Evolutionary conservation across 192 early-diverging fungal species (phyloP), one percentile per base, ranked within the genome.

Genomic region (Coemansia aciculifera): DNA sequence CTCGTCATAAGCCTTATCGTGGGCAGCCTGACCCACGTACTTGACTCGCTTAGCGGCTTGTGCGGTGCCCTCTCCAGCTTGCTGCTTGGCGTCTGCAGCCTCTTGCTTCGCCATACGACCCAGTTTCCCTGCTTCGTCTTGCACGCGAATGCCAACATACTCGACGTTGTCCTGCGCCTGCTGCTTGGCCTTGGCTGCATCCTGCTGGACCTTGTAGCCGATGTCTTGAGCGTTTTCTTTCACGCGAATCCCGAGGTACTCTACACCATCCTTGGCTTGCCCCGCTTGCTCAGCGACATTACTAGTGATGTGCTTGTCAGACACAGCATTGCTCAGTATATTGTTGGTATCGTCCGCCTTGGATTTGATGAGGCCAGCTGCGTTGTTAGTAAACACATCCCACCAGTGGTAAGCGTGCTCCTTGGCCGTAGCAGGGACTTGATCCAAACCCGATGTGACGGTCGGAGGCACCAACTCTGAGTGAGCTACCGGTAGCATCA

Each of bases 391-490:
- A 13, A 76, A 42, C 23, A 67, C 74, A 56, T 76, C 74, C 79
- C 79, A 81, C 79, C 66, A 75, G 61, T 73, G 79, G 27, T 71
- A 76, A 49, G 70, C 69, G 37, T 62, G 56, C 15, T 66, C 66
- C 23, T 60, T 39, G 38, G 39, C 63, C 15, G 29, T 59, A 17
- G 54, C 34, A 12, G 59, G 46, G 1, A 5, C 54, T 57, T 32
- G 29, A 34, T 57, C 54, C 29, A 32, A 32, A 5, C 27, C 54
- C 5, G 54, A 19, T 3, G 63, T 61, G 34, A 66, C 78, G 5
- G 73, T 37, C 17, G 72, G 62, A 11, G 69, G 65, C 4, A 59
- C 73, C 29, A 74, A n/a, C 29, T 79, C 77, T 3, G 67, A 66
- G 3, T 19, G 23, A 1, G 40, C 62, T 10, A n/a, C 3, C 3